phyloP scores from a whole-genome alignment of 495 filamentous ascomycete species.

The Penicillium arizonense region DNA sequence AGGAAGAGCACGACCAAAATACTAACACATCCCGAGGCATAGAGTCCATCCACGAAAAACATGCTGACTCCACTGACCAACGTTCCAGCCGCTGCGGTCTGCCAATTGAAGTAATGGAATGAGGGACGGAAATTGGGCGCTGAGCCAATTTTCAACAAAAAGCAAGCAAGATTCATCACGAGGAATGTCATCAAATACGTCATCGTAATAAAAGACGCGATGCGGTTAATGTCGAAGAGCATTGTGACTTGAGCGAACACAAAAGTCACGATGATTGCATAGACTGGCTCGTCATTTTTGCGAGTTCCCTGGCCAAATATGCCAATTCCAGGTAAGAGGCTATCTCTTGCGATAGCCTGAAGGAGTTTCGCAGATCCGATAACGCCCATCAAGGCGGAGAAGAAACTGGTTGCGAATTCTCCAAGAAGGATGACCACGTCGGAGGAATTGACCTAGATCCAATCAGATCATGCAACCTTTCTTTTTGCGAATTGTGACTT shows the following conservation, averaged over 20 bases:
- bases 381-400: constrained; percentile 83
- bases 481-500: constrained; percentile 15
- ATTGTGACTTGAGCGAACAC: constrained; percentile 76
- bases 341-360: constrained; percentile 80
- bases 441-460: constrained; percentile 61
- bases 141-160: constrained; percentile 87
- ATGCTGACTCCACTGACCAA: constrained; percentile 74
- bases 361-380: constrained; percentile 87
- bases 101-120: constrained; percentile 86
- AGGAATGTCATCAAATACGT: constrained; percentile 70
- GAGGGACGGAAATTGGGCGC: constrained; percentile 87
- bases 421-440: constrained; percentile 72
- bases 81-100: constrained; percentile 73
- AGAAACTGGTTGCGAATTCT: constrained; percentile 79
- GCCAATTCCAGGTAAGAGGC: constrained; percentile 71
- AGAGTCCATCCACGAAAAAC: constrained; percentile 87
- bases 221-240: constrained; percentile 82
- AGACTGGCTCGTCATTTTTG: constrained; percentile 71
- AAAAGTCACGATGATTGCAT: constrained; percentile 76
- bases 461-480: constrained; percentile 12
- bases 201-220: constrained; percentile 87
- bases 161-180: constrained; percentile 79
- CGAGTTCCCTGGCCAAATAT: constrained; percentile 75
- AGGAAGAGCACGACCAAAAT: constrained; percentile 75
- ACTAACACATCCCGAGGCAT: constrained; percentile 72